These are phyloP conservation scores for Fallopia convolvulus DNA, from an alignment of 148 eudicot genomes.

Conservation along the genomic window DNA sequence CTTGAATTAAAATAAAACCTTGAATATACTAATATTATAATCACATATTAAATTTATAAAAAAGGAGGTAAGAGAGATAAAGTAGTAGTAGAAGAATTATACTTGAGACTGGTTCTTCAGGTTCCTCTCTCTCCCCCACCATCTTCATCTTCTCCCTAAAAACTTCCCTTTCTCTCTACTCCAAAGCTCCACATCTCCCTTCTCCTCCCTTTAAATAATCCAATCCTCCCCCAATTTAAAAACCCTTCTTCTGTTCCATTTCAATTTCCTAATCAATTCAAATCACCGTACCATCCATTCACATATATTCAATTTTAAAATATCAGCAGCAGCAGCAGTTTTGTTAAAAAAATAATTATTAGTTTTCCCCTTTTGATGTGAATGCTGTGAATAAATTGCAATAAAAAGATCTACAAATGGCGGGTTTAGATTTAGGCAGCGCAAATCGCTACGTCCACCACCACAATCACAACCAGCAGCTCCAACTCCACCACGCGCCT, in stretches of 20 bases:
- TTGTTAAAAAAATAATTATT: not conserved
- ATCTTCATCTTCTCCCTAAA: not conserved
- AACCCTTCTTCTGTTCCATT: not conserved
- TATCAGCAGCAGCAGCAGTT: not conserved
- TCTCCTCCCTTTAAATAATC: not conserved
- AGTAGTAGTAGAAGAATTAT: constrained; percentile 25
- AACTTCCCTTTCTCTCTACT: constrained; percentile 26
- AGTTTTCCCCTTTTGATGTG: constrained; percentile 31
- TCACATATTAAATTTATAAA: not conserved
- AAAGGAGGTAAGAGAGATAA: constrained; percentile 21
- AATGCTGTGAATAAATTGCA: not conserved
- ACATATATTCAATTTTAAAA: not conserved
- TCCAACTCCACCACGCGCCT: constrained; percentile 1
- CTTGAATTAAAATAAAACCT: not conserved
- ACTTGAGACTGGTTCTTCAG: constrained; percentile 15
- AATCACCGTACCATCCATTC: not conserved
- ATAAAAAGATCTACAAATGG: not conserved
- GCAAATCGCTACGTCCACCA: constrained; percentile 33
- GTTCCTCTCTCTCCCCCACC: constrained; percentile 19
- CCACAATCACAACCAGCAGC: constrained; percentile 10
- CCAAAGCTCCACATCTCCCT: not conserved
- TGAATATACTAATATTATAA: not conserved
- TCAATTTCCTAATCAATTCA: not conserved
- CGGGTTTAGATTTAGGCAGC: constrained; percentile 43
- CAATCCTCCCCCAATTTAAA: not conserved